Conservation (phyloP, 352 stramenopile species). For the Pilasporangium apinafurcum region DNA sequence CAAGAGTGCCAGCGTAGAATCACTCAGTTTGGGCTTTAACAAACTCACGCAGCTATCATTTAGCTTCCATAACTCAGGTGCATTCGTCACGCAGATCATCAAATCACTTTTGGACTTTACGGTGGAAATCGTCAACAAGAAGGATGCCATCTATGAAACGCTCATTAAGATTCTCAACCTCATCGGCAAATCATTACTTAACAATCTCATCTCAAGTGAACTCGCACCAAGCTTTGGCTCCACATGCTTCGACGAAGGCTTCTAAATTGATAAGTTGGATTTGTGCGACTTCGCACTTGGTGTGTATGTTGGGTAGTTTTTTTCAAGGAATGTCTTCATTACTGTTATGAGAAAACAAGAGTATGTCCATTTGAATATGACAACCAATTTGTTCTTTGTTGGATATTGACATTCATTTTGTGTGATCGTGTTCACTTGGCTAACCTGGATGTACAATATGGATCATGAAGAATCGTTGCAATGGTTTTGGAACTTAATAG, state of each 20-base stretch:
- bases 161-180: constrained; percentile 1
- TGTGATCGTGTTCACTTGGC: too few relatives aligned
- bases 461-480: too few relatives aligned
- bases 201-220: not conserved
- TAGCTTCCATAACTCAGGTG: constrained; percentile 2
- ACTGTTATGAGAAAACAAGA: too few relatives aligned
- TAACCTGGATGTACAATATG: too few relatives aligned
- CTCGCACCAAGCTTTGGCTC: constrained; percentile 3
- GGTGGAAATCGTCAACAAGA: constrained; percentile 3
- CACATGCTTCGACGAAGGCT: constrained; percentile 5
- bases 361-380: too few relatives aligned
- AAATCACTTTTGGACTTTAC: constrained; percentile 5
- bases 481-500: too few relatives aligned
- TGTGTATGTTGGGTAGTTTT: too few relatives aligned
- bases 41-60: not conserved
- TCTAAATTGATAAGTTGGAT: too few relatives aligned
- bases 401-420: too few relatives aligned
- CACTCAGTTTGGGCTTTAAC: constrained; percentile 3
- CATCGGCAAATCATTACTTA: constrained; percentile 6
- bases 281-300: too few relatives aligned
- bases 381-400: too few relatives aligned
- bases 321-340: too few relatives aligned
- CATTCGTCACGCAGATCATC: constrained; percentile 4
- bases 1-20: not conserved
- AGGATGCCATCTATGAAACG: constrained; percentile 1